Conservation (phyloP, 495 filamentous ascomycete genomes). For the Thermochaetoides thermophila region DNA sequence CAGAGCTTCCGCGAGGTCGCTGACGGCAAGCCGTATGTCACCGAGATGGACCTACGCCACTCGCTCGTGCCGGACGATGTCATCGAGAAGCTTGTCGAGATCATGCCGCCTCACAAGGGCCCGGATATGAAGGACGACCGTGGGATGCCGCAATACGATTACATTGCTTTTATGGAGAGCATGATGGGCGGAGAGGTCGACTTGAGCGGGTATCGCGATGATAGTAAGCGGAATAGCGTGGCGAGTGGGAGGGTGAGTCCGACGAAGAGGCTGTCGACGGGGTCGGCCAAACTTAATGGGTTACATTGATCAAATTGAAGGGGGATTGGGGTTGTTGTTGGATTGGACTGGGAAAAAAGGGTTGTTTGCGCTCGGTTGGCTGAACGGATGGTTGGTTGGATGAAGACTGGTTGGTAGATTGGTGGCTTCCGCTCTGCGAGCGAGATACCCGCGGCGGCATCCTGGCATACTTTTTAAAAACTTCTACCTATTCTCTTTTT, state of each 20-base stretch:
- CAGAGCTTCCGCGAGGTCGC: slow-evolving; percentile 94
- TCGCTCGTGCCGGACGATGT: slow-evolving; percentile 89
- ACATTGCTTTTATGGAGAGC: slow-evolving; percentile 83
- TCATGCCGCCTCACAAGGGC: slow-evolving; percentile 68
- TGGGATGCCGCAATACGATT: slow-evolving; percentile 70
- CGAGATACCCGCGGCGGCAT: too few relatives aligned
- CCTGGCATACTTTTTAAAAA: too few relatives aligned
- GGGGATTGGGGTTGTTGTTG: neutral
- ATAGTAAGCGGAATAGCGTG: neutral
- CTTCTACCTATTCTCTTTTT: too few relatives aligned
- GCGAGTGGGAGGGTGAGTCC: slow-evolving; percentile 15
- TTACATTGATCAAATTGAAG: slow-evolving; percentile 3
- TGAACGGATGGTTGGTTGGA: too few relatives aligned
- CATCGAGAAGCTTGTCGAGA: slow-evolving; percentile 77
- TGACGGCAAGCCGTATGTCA: slow-evolving; percentile 97
- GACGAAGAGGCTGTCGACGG: slow-evolving; percentile 12
- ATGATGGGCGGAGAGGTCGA: slow-evolving; percentile 31
- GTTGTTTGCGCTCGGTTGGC: too few relatives aligned
- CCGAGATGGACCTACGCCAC: slow-evolving; percentile 89
- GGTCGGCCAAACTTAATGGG: slow-evolving; percentile 7
- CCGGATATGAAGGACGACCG: slow-evolving; percentile 68
- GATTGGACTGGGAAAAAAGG: neutral
- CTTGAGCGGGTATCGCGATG: neutral
- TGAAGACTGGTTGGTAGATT: too few relatives aligned
- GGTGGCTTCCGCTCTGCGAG: too few relatives aligned